Conservation (phyloP, 2,329 filamentous ascomycete genomes). For the Samsoniella hepiali region DNA sequence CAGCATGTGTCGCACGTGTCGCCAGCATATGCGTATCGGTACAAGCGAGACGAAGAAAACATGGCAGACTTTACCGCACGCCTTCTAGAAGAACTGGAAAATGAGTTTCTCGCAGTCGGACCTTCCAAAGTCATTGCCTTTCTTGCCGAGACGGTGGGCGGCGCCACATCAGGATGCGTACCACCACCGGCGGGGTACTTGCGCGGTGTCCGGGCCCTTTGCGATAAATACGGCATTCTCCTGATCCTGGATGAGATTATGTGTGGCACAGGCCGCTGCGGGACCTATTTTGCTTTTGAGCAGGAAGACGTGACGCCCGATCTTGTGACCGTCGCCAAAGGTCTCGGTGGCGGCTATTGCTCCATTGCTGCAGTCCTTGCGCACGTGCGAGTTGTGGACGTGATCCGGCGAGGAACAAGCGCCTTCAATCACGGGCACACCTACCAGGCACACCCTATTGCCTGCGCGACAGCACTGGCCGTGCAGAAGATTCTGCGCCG, state of each 20-base stretch:
- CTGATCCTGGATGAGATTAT: slow-evolving; percentile 63
- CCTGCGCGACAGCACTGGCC: slow-evolving; percentile 36
- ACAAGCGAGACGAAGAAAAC: slow-evolving; percentile 29
- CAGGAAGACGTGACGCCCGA: slow-evolving; percentile 43
- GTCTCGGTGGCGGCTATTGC: slow-evolving; percentile 54
- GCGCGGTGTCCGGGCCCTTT: slow-evolving; percentile 49
- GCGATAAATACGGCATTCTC: slow-evolving; percentile 52
- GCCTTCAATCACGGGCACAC: slow-evolving; percentile 57
- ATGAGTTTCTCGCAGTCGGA: slow-evolving; percentile 44
- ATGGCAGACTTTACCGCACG: slow-evolving; percentile 39
- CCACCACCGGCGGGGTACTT: slow-evolving; percentile 53
- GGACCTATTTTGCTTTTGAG: slow-evolving; percentile 46
- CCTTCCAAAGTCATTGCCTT: slow-evolving; percentile 47
- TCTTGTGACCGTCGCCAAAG: slow-evolving; percentile 58
- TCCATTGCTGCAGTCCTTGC: slow-evolving; percentile 54
- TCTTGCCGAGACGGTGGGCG: slow-evolving; percentile 48
- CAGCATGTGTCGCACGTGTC: slow-evolving; percentile 28
- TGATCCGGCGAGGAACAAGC: slow-evolving; percentile 44
- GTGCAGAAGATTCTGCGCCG: slow-evolving; percentile 38
- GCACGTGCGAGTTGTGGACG: slow-evolving; percentile 45
- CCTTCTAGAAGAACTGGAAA: slow-evolving; percentile 44
- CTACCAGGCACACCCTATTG: slow-evolving; percentile 40
- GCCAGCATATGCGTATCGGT: slow-evolving; percentile 26
- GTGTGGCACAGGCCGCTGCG: slow-evolving; percentile 61
- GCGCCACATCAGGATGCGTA: slow-evolving; percentile 49